Evolutionary conservation across 2,329 filamentous ascomycete species (phyloP).

Genomic region (Pyrenochaeta sp.): DNA sequence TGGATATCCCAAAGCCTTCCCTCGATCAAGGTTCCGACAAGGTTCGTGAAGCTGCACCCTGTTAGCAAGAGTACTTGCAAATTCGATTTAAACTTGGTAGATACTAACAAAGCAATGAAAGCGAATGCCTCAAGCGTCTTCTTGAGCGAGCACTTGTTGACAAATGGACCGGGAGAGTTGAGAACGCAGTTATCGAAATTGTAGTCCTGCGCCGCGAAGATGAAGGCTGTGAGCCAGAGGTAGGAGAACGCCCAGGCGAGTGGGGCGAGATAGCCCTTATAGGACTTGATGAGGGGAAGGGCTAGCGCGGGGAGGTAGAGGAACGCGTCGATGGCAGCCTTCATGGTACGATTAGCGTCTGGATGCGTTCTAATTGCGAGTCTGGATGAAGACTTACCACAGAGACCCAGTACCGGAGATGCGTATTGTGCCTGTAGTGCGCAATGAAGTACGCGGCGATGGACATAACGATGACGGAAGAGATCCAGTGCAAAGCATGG

Average conservation of each 20-base stretch:
- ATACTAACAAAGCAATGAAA: constrained; percentile 33
- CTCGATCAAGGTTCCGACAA: constrained; percentile 27
- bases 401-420: constrained; percentile 27
- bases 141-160: constrained; percentile 18
- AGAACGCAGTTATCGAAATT: constrained; percentile 14
- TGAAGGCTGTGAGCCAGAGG: constrained; percentile 37
- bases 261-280: constrained; percentile 31
- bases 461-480: constrained; percentile 23
- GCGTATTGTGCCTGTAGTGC: constrained; percentile 18
- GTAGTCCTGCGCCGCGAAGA: constrained; percentile 34
- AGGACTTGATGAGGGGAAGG: constrained; percentile 20
- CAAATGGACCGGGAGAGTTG: constrained; percentile 14
- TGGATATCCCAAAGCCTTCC: constrained; percentile 22
- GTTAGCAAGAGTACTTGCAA: not conserved
- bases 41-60: constrained; percentile 23
- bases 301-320: constrained; percentile 21
- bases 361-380: not conserved
- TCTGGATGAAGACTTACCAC: constrained; percentile 10
- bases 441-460: constrained; percentile 28
- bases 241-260: constrained; percentile 27
- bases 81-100: not conserved
- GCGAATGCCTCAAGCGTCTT: constrained; percentile 15
- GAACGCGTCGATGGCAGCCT: constrained; percentile 21
- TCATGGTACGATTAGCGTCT: too few relatives aligned
- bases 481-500: constrained; percentile 2